Percentiles rank a stretch among this genome's conserved stretches.
phyloP scores from a whole-genome alignment of 208 protist species.

The Leishmania guyanensis region DNA sequence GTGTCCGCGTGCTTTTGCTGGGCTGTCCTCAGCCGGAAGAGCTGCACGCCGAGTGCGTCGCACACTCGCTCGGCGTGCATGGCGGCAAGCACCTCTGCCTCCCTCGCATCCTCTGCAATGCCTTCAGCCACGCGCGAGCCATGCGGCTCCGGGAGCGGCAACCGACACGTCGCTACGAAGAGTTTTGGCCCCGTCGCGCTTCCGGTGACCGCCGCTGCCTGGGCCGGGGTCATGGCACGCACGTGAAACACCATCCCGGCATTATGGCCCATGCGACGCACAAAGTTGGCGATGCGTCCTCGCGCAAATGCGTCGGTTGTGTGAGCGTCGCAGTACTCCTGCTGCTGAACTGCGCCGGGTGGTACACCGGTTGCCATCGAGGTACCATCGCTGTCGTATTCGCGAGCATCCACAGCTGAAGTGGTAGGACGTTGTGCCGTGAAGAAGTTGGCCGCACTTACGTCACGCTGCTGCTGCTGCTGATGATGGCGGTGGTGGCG shows the following conservation, averaged over 20 bases:
- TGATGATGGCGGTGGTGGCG: not conserved
- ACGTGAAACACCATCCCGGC: constrained; percentile 50
- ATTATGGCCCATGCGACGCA: constrained; percentile 60
- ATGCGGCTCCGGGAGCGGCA: constrained; percentile 69
- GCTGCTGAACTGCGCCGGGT: not conserved
- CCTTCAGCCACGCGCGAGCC: constrained; percentile 68
- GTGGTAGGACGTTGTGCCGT: not conserved
- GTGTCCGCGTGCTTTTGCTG: constrained; percentile 77
- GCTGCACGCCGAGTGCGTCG: constrained; percentile 66
- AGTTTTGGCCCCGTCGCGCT: constrained; percentile 20
- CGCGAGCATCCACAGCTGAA: not conserved
- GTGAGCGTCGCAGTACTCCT: constrained; percentile 38
- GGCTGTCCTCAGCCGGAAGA: constrained; percentile 66
- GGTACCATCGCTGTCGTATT: not conserved
- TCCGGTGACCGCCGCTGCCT: constrained; percentile 6
- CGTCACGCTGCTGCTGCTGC: not conserved
- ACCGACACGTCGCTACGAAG: constrained; percentile 44
- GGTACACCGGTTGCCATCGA: not conserved
- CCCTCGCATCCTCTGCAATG: constrained; percentile 56
- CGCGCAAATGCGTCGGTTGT: constrained; percentile 68
- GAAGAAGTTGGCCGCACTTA: not conserved
- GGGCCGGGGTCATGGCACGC: constrained; percentile 16
- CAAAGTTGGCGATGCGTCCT: constrained; percentile 72
- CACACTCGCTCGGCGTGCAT: constrained; percentile 88
- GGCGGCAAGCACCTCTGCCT: constrained; percentile 76